A percentile compares a stretch with the other conserved stretches of the same genome.
These are phyloP conservation scores for Azolla pinnata DNA, from an alignment of 75 land plant genomes.

Conservation along the genomic window DNA sequence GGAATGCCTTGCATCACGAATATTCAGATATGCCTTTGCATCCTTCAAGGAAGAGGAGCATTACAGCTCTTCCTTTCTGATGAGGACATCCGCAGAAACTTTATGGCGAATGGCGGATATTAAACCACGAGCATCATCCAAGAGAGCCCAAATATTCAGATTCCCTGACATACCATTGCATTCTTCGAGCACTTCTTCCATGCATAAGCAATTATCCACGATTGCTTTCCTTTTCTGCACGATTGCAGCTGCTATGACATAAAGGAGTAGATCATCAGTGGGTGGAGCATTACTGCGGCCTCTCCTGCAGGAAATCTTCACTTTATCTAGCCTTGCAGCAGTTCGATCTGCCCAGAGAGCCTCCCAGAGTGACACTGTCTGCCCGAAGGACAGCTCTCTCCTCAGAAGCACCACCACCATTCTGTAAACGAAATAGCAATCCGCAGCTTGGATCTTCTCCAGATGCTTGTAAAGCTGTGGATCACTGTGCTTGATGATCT, in stretches of 20 bases:
- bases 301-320: slow-evolving; percentile 41
- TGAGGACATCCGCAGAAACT: no score
- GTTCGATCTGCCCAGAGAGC: slow-evolving; percentile 91
- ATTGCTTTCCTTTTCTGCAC: slow-evolving; percentile 62
- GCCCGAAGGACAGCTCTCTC: slow-evolving; percentile 78
- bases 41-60: no score
- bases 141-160: slow-evolving; percentile 78
- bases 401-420: slow-evolving; percentile 91
- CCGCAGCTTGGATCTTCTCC: slow-evolving; percentile 59
- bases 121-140: slow-evolving; percentile 83
- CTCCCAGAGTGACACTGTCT: slow-evolving; percentile 81
- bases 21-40: no score
- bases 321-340: slow-evolving; percentile 55
- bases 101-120: slow-evolving; percentile 51
- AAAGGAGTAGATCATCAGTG: slow-evolving; percentile 69
- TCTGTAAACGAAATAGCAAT: slow-evolving; percentile 80
- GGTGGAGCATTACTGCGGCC: slow-evolving; percentile 53
- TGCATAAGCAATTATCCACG: slow-evolving; percentile 70
- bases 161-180: slow-evolving; percentile 94
- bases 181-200: slow-evolving; percentile 88
- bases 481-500: slow-evolving; percentile 55
- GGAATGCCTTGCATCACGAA: no score
- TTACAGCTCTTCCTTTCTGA: no score
- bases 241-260: slow-evolving; percentile 82
- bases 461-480: slow-evolving; percentile 58